Percentiles rank a stretch among this genome's conserved stretches.
phyloP scores from a whole-genome alignment of 257 asterid genomes.

The Jacaranda copaia region DNA sequence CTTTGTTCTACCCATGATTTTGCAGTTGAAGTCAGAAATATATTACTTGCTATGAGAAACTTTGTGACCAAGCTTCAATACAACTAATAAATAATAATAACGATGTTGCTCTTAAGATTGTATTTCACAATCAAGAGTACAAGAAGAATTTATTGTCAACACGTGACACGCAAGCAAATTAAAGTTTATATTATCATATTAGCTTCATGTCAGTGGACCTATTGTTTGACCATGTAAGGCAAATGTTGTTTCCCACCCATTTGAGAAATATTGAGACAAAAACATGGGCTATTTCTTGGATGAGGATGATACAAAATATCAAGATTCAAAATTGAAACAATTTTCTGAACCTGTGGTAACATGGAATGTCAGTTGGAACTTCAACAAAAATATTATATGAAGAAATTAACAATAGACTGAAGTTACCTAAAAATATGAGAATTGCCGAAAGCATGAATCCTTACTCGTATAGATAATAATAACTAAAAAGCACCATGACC shows the following conservation, averaged over 20 bases:
- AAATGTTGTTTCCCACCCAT: conserved; percentile 89
- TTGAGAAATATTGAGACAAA: conserved; percentile 76
- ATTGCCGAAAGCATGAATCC: too few relatives aligned
- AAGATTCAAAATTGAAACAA: conserved; percentile 82
- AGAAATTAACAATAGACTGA: too few relatives aligned
- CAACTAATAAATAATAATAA: too few relatives aligned
- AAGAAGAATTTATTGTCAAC: conserved; percentile 6
- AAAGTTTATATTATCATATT: conserved; percentile 1
- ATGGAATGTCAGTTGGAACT: conserved; percentile 25
- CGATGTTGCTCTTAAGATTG: neutral
- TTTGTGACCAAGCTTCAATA: too few relatives aligned
- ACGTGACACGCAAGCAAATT: neutral
- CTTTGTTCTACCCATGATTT: too few relatives aligned
- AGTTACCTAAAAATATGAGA: too few relatives aligned
- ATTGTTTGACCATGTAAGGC: conserved; percentile 83
- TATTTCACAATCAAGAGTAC: conserved; percentile 4
- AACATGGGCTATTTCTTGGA: conserved; percentile 89
- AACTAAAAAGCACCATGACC: too few relatives aligned
- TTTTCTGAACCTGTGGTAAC: conserved; percentile 80
- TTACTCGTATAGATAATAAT: too few relatives aligned
- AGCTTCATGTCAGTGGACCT: conserved; percentile 14
- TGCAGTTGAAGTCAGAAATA: too few relatives aligned
- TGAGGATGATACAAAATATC: conserved; percentile 91
- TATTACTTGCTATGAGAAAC: too few relatives aligned
- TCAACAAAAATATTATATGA: too few relatives aligned